A percentile compares a stretch with the other conserved stretches of the same genome.
Conservation (phyloP, 345 rosid species). For the Gossypium thurberi region DNA sequence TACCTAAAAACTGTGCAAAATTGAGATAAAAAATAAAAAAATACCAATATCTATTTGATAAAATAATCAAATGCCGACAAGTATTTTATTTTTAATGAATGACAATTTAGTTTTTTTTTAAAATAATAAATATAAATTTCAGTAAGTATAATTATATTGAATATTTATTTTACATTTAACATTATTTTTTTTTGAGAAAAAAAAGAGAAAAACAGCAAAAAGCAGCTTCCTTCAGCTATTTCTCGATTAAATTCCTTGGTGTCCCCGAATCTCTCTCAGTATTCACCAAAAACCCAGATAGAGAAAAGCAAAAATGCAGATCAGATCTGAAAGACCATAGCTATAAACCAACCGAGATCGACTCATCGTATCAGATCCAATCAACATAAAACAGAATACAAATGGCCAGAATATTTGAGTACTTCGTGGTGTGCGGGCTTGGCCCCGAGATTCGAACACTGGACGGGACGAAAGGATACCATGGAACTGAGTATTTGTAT, state of each 20-base stretch:
- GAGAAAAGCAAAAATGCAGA: background rate
- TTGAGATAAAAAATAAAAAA: too few relatives aligned
- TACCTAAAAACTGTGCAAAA: too few relatives aligned
- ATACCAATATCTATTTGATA: too few relatives aligned
- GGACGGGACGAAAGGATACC: constrained; percentile 79
- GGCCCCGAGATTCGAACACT: constrained; percentile 94
- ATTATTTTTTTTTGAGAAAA: too few relatives aligned
- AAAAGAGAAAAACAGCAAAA: background rate
- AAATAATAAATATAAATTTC: too few relatives aligned
- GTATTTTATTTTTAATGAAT: too few relatives aligned
- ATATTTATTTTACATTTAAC: background rate
- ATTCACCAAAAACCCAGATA: background rate
- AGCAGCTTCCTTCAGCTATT: background rate
- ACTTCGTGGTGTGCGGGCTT: constrained; percentile 86
- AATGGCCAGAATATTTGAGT: constrained; percentile 81
- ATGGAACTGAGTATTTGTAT: constrained; percentile 54
- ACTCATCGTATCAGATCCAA: background rate
- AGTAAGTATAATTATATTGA: too few relatives aligned
- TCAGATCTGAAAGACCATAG: constrained; percentile 1
- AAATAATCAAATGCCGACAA: too few relatives aligned
- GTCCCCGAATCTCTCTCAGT: background rate
- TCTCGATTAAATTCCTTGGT: background rate
- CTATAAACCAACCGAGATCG: background rate
- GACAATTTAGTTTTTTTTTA: too few relatives aligned
- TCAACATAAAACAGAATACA: background rate